Base-by-base conservation (phyloP, 345 rosid species). In the Microthlaspi erraticum region DNA sequence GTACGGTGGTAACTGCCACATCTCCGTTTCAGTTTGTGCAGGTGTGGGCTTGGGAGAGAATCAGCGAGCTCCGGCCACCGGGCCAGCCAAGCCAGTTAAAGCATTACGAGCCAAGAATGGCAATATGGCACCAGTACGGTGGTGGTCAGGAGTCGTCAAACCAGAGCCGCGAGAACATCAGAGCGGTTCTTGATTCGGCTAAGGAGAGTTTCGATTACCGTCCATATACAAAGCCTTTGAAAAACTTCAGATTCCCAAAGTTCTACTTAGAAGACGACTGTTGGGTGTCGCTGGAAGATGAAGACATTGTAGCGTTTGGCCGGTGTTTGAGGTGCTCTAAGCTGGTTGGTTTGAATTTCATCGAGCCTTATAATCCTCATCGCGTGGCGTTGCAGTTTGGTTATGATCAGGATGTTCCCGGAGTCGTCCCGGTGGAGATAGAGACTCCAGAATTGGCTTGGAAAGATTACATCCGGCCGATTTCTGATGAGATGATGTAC, bases 1-100 rank as follows among this genome's bases (percentile, higher is more conserved):
- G n/a, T n/a, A 46, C 5, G 0, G 60, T 5, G 7, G 23, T 61
- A 2, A 61, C 36, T n/a, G 5, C 78, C 48, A 19, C 20, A 10
- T 74, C 84, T 8, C 79, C 75, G 6, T 73, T 80, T 20, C 74
- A 73, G 39, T 45, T 75, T 14, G 84, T 83, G 31, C 82, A 75
- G 64, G 44, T 78, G 26, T 80, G 82, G 84, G 84, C 73, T 4
- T 79, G 79, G 85, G 78, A 79, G 74, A 80, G 84, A 60, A 64
- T 84, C 59, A 42, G 10, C 1, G 68, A 44, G 14, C 14, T 79
- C 54, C 64, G 57, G 11, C 78, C 82, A 43, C 52, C 52, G 6
- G 26, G 56, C 20, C 23, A 37, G 23, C 80, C 80, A 39, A 81
- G 70, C 70, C 48, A 18, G 43, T 36, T 77, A 16, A 38, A 75